These are phyloP conservation scores for Amanita phalloides DNA, from an alignment of 768 basidiomycete genomes.

Conservation along the genomic window DNA sequence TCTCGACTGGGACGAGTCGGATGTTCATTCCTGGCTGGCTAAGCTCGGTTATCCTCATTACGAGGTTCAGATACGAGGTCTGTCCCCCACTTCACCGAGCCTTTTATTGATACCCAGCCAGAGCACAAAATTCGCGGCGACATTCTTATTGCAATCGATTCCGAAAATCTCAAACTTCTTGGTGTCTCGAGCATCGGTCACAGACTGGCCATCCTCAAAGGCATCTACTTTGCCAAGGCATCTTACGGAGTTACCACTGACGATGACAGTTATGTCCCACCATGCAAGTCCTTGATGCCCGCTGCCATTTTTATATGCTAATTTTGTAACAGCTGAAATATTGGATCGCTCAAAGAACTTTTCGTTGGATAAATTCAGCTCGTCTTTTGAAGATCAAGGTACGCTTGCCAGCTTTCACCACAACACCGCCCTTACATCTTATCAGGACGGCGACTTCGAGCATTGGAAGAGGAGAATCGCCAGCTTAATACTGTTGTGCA, in stretches of 20 bases:
- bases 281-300: conserved; percentile 44
- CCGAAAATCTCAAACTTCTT: conserved; percentile 76
- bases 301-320: background rate
- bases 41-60: conserved; percentile 80
- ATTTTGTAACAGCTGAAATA: conserved; percentile 17
- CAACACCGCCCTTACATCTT: background rate
- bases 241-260: conserved; percentile 76
- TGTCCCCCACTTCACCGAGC: conserved; percentile 12
- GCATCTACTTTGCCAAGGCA: conserved; percentile 84
- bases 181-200: conserved; percentile 90
- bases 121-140: conserved; percentile 93
- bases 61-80: conserved; percentile 72
- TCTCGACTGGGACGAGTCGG: conserved; percentile 62
- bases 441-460: conserved; percentile 55
- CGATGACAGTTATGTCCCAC: conserved; percentile 77
- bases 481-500: conserved; percentile 54
- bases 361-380: conserved; percentile 57
- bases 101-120: conserved; percentile 17
- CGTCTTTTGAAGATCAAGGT: conserved; percentile 71
- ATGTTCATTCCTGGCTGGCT: conserved; percentile 73
- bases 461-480: conserved; percentile 71
- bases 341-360: conserved; percentile 25
- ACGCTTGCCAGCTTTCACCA: conserved; percentile 7
- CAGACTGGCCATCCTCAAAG: conserved; percentile 83
- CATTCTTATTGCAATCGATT: conserved; percentile 72